Evolutionary conservation across 2,329 filamentous ascomycete genomes (phyloP).

Genomic region (Geosmithia putterillii): DNA sequence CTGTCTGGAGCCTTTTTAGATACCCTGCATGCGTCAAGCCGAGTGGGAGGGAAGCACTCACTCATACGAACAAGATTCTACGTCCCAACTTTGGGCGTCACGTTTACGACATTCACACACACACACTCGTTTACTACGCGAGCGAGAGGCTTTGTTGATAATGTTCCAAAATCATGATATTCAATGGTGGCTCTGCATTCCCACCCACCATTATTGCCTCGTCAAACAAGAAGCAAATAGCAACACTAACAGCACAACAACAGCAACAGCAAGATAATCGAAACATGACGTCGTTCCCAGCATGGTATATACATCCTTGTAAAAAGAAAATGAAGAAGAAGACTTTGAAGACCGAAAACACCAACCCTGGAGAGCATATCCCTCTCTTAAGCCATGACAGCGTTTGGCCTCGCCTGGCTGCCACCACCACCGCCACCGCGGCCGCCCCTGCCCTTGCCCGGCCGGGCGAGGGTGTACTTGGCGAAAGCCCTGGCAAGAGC

Average conservation of each 20-base stretch:
- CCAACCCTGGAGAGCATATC: not conserved
- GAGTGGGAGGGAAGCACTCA: no score
- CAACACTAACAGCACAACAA: not conserved
- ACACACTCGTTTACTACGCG: no score
- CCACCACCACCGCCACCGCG: constrained; percentile 6
- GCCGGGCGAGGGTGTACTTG: constrained; percentile 65
- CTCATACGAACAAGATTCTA: no score
- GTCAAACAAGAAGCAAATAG: no score
- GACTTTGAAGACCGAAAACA: no score
- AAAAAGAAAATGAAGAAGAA: not conserved
- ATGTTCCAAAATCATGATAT: no score
- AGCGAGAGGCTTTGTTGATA: no score
- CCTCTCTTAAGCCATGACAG: constrained; percentile 14
- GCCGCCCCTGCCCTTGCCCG: constrained; percentile 19
- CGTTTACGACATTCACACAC: no score
- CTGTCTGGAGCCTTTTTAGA: not conserved
- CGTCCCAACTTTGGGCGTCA: no score
- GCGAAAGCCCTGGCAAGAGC: constrained; percentile 87
- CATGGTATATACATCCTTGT: not conserved
- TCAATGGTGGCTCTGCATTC: no score
- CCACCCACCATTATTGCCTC: no score
- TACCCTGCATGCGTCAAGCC: not conserved
- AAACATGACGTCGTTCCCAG: not conserved
- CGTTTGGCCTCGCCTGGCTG: constrained; percentile 14
- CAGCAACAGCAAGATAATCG: not conserved